Base-by-base conservation (phyloP, 202 grass and related monocot species). In the Bolboschoenoplectus hybrid region DNA sequence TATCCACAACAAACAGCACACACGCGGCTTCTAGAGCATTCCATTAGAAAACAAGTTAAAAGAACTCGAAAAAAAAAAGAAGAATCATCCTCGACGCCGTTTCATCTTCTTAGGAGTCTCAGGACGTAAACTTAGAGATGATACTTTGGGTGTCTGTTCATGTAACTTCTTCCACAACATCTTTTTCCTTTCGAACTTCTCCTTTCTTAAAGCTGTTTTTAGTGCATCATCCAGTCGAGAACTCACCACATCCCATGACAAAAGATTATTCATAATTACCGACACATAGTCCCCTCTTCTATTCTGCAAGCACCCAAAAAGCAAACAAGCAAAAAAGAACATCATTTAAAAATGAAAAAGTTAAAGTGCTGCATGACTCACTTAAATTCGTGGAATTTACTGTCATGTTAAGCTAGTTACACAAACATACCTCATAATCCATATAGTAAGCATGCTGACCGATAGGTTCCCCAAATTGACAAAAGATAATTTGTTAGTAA, bases 361-460 rank as follows among this genome's bases (percentile, higher is more conserved):
- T 5, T 34, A 20, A 63, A 81, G 26, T 69, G 73, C 32, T 36
- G 39, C 1, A 1, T 53, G 53, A 36, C 68, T 80, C 64, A 47
- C 74, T 13, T 34, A 60, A 50, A 64, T 20, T 47, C 5, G 32
- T 85, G 84, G 85, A 49, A 58, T 40, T 16, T 60, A 82, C 63
- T 63, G 55, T n/a, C 34, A 36, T 0, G 43, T 60, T 20, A 60
- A 80, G 75, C 3, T 80, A 60, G 52, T 60, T 67, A 66, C 2
- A 2, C 4, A 66, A 84, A 77, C 84, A 87, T 81, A 99, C 97
- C 93, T 99, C 91, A 49, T 94, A 94, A 85, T 99, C 97, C 85
- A 92, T 81, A 86, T 92, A 94, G 74, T 99, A 99, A 2, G 97
- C 97, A 38, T 96, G 93, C 93, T 99, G 89, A 82, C 71, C 12